These are phyloP conservation scores for Arachis monticola DNA, from an alignment of 331 rosid species.

Conservation along the genomic window DNA sequence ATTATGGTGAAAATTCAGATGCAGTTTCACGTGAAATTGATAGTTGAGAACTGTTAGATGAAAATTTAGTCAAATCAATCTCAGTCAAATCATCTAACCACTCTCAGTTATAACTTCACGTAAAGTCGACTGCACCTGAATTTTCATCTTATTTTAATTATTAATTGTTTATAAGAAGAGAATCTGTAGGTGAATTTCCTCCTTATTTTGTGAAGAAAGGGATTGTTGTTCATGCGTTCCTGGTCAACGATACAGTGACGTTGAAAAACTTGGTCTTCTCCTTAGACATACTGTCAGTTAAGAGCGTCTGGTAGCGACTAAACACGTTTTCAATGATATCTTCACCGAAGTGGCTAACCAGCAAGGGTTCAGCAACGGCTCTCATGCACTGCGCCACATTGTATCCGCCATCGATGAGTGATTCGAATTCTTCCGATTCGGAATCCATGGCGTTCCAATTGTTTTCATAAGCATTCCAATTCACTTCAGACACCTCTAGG, in stretches of 20 bases:
- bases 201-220: no score
- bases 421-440: background rate
- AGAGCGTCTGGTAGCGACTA: conserved; percentile 10
- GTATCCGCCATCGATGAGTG: conserved; percentile 19
- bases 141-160: no score
- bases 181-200: no score
- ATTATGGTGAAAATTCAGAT: no score
- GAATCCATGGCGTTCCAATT: conserved; percentile 33
- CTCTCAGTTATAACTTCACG: no score
- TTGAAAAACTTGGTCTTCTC: conserved; percentile 38
- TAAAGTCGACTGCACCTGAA: no score
- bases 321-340: conserved; percentile 44
- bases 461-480: conserved; percentile 36
- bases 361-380: conserved; percentile 48
- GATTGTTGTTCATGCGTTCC: conserved; percentile 7
- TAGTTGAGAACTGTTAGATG: no score
- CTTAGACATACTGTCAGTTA: conserved; percentile 35
- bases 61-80: no score
- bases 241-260: conserved; percentile 37
- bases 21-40: no score
- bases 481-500: conserved; percentile 34
- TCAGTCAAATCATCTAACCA: no score
- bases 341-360: conserved; percentile 38
- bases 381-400: conserved; percentile 49
- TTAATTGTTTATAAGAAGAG: no score